Base-by-base conservation (phyloP, 2,329 filamentous ascomycete genomes). In the Orbilia oligospora region DNA sequence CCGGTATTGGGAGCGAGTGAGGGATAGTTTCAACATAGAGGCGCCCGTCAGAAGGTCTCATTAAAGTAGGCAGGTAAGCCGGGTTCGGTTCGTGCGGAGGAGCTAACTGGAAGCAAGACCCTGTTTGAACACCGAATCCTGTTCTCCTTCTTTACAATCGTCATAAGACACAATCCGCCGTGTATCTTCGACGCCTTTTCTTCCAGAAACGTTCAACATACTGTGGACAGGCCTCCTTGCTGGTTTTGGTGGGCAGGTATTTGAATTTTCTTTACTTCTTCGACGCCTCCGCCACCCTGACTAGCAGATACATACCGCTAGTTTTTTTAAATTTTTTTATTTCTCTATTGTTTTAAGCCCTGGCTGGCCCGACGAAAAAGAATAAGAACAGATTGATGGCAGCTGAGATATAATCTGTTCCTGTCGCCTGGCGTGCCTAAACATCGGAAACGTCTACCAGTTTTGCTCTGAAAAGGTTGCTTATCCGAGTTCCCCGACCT, bases 21-120 rank as follows among this genome's bases (percentile, higher is more conserved):
- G 20, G 46, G 51, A 14, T 5, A 27, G 61, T 56, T 71, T 64
- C 53, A 56, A 65, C 53, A 27, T 41, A 69, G 68, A 63, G 73
- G 73, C 75, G 75, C 58, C 67, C 53, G 68, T 77, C 72, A 77
- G 56, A 70, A 76, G 56, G 61, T 63, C 73, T 64, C 61, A 63
- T 70, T 66, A 24, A 58, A 69, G 58, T 24, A 64, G 68, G 68
- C 38, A 38, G 41, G 71, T 20, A 49, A 49, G 58, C 72, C 66
- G 66, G 72, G 72, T 76, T 55, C 73, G 58, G 70, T 73, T 56
- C 27, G n/a, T 38, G 48, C 22, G 20, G 64, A 51, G 69, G 67
- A 61, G 56, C 41, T 48, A 49, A 64, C 56, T 30, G 6, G 36
- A 65, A 53, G n/a, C 46, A 30, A 66, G 67, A 51, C 66, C 65